These are phyloP conservation scores for Apocynum venetum DNA, from an alignment of 257 asterid species.

Conservation along the genomic window DNA sequence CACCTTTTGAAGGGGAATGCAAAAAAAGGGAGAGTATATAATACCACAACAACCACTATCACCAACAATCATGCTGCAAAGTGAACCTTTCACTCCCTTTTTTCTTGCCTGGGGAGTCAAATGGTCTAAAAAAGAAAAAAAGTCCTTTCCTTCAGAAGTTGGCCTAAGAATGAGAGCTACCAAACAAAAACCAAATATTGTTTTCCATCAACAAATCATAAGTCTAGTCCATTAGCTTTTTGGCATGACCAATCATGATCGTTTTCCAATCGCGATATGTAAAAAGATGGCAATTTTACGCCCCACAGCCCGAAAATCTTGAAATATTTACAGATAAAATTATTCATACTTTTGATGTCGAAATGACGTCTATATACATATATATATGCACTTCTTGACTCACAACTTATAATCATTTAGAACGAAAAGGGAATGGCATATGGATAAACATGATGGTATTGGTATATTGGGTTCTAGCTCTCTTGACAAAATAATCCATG, in stretches of 20 bases:
- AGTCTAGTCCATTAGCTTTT: neutral
- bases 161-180: constrained; percentile 7
- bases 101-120: constrained; percentile 1
- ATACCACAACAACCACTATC: constrained; percentile 7
- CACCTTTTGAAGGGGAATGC: constrained; percentile 1
- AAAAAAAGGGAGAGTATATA: neutral
- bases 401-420: neutral
- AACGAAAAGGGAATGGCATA: neutral
- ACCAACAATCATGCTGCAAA: constrained; percentile 20
- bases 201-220: neutral
- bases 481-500: neutral
- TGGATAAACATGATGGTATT: neutral
- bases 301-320: neutral
- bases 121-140: neutral
- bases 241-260: constrained; percentile 2
- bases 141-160: neutral
- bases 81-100: neutral
- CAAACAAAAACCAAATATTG: neutral
- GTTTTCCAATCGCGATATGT: neutral
- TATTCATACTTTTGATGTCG: neutral
- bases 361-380: constrained; percentile 4
- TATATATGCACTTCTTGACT: neutral
- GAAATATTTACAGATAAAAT: too few species aligned
- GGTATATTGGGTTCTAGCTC: neutral
- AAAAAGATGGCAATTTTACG: neutral